A percentile compares a stretch with the other conserved stretches of the same genome.
phyloP scores from a whole-genome alignment of 805 yeast species.

The Yamadazyma sp. region DNA sequence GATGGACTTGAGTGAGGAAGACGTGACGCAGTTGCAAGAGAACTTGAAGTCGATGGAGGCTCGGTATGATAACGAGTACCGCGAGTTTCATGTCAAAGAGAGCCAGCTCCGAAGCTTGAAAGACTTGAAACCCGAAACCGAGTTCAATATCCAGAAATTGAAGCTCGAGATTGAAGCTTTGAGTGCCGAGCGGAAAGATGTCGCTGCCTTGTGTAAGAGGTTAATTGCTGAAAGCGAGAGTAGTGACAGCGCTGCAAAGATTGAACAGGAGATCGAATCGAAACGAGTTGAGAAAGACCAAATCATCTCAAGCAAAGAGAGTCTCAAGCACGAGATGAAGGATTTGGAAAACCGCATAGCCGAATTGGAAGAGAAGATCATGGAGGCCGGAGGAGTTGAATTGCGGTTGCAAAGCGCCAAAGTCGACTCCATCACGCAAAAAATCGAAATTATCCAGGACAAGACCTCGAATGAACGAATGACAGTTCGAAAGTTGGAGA shows the following conservation, averaged over 20 bases:
- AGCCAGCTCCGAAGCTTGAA: slow-evolving; percentile 55
- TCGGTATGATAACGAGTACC: slow-evolving; percentile 48
- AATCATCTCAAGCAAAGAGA: slow-evolving; percentile 19
- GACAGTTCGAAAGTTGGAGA: slow-evolving; percentile 58
- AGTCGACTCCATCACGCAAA: slow-evolving; percentile 72
- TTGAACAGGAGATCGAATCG: slow-evolving; percentile 38
- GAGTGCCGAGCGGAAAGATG: slow-evolving; percentile 50
- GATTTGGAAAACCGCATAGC: slow-evolving; percentile 57
- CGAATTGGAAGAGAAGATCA: slow-evolving; percentile 68
- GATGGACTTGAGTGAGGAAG: slow-evolving; percentile 51
- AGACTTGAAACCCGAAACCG: slow-evolving; percentile 70
- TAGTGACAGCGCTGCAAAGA: slow-evolving; percentile 24
- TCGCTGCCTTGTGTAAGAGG: slow-evolving; percentile 44
- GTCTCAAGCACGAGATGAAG: slow-evolving; percentile 53
- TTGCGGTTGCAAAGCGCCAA: slow-evolving; percentile 76
- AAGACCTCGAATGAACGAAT: slow-evolving; percentile 58
- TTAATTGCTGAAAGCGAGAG: slow-evolving; percentile 39
- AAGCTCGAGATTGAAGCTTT: slow-evolving; percentile 65
- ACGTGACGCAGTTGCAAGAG: slow-evolving; percentile 51
- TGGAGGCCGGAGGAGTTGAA: slow-evolving; percentile 90
- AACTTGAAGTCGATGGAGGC: slow-evolving; percentile 56
- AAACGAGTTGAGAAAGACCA: slow-evolving; percentile 17
- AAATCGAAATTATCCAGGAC: slow-evolving; percentile 57
- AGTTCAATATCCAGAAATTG: slow-evolving; percentile 56
- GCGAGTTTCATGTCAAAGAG: slow-evolving; percentile 59